Evolutionary conservation across 805 yeast genomes (phyloP).

Genomic region (Scheffersomyces spartinae): DNA sequence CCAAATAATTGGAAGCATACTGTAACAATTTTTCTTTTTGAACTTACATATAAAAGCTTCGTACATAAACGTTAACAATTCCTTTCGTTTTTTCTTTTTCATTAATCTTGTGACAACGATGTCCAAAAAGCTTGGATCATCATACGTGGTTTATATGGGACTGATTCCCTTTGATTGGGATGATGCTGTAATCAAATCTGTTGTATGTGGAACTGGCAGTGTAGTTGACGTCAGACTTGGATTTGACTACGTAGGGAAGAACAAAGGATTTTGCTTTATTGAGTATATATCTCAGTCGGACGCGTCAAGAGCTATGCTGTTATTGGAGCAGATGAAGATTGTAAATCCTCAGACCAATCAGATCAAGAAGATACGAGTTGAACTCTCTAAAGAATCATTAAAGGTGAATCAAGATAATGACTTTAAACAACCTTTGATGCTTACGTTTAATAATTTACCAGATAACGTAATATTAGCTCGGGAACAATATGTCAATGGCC

Average conservation of each 20-base stretch:
- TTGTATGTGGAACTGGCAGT: slow-evolving; percentile 64
- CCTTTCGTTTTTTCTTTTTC: too few species aligned
- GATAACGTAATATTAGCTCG: slow-evolving; percentile 46
- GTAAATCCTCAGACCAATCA: slow-evolving; percentile 20
- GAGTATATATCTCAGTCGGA: slow-evolving; percentile 43
- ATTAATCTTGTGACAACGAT: too few species aligned
- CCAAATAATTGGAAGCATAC: too few species aligned
- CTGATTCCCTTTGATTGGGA: slow-evolving; percentile 66
- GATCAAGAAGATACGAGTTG: slow-evolving; percentile 40
- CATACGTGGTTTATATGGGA: slow-evolving; percentile 46
- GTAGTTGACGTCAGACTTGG: slow-evolving; percentile 58
- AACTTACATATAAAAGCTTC: slow-evolving; percentile 3
- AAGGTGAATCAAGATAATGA: slow-evolving; percentile 21
- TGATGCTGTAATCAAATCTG: slow-evolving; percentile 43
- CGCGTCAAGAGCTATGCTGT: slow-evolving; percentile 37
- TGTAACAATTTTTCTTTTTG: slow-evolving; percentile 4
- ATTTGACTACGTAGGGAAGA: slow-evolving; percentile 45
- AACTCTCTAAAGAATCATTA: slow-evolving; percentile 50
- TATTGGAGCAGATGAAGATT: slow-evolving; percentile 34
- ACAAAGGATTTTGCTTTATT: slow-evolving; percentile 58
- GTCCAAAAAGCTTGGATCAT: too few species aligned
- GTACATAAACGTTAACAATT: slow-evolving; percentile 2
- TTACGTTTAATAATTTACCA: slow-evolving; percentile 37
- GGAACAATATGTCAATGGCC: too few species aligned
- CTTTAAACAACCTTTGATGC: slow-evolving; percentile 30